Conservation (phyloP, 805 yeast species). For the Hanseniaspora nectarophila region DNA sequence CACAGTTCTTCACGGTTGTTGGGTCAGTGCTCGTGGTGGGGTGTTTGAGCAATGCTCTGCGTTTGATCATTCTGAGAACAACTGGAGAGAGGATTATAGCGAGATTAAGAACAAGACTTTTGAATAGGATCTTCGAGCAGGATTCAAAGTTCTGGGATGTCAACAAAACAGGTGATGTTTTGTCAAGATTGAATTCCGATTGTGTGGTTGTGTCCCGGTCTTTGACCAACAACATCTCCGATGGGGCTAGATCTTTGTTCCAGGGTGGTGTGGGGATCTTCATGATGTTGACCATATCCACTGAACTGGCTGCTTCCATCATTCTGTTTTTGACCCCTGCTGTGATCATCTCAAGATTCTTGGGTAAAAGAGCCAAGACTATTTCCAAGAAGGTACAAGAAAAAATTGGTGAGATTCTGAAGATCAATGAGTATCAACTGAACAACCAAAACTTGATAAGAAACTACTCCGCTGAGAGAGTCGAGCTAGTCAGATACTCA, state of each 20-base stretch:
- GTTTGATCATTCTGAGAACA: slow-evolving; percentile 60
- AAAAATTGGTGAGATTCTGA: slow-evolving; percentile 73
- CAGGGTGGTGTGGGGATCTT: slow-evolving; percentile 77
- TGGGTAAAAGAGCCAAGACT: slow-evolving; percentile 66
- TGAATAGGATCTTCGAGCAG: slow-evolving; percentile 66
- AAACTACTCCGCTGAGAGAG: slow-evolving; percentile 72
- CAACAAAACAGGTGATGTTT: slow-evolving; percentile 83
- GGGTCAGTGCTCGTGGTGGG: slow-evolving; percentile 59
- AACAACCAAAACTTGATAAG: slow-evolving; percentile 79
- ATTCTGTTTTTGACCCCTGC: slow-evolving; percentile 72
- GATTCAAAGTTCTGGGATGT: slow-evolving; percentile 83
- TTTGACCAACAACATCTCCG: slow-evolving; percentile 77
- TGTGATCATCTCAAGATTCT: slow-evolving; percentile 62
- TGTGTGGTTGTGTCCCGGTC: slow-evolving; percentile 79
- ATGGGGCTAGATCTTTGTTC: slow-evolving; percentile 75
- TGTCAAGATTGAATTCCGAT: slow-evolving; percentile 77
- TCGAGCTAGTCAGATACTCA: slow-evolving; percentile 66
- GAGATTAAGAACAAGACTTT: slow-evolving; percentile 62
- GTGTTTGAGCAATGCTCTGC: slow-evolving; percentile 65
- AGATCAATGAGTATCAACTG: slow-evolving; percentile 83
- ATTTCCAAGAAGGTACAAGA: slow-evolving; percentile 70
- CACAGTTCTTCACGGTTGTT: slow-evolving; percentile 52
- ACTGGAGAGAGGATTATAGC: slow-evolving; percentile 86
- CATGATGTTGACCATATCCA: slow-evolving; percentile 82
- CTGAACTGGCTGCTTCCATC: slow-evolving; percentile 74